Evolutionary conservation across 1,284 basidiomycete species (phyloP).

Genomic region (Veloporphyrellus conicus): DNA sequence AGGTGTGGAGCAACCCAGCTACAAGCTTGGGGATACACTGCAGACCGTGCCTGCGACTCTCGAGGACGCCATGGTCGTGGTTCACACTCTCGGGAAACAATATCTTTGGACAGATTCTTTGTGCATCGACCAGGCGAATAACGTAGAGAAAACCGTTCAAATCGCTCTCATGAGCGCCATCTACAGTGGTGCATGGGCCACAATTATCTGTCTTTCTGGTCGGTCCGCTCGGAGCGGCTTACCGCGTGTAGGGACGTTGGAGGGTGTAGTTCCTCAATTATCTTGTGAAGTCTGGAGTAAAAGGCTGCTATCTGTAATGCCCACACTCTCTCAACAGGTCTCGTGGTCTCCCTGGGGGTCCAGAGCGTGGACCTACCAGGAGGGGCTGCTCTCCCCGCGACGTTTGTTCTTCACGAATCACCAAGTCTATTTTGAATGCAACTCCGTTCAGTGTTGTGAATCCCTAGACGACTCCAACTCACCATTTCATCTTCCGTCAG

Average conservation of each 20-base stretch:
- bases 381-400: conserved; percentile 17
- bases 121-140: conserved; percentile 18
- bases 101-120: conserved; percentile 22
- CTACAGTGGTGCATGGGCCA: conserved; percentile 15
- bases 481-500: conserved; percentile 8
- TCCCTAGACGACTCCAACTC: conserved; percentile 16
- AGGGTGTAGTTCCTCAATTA: conserved; percentile 7
- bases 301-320: conserved; percentile 11
- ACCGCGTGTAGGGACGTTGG: conserved; percentile 12
- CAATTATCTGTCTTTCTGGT: conserved; percentile 10
- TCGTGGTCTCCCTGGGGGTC: conserved; percentile 8
- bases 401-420: conserved; percentile 23
- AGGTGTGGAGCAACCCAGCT: conserved; percentile 4
- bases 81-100: conserved; percentile 9
- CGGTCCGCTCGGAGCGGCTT: conserved; percentile 10
- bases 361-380: conserved; percentile 20
- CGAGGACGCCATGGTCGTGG: conserved; percentile 16
- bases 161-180: conserved; percentile 19
- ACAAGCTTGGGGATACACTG: conserved; percentile 5
- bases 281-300: conserved; percentile 3
- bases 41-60: conserved; percentile 17
- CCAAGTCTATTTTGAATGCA: conserved; percentile 22
- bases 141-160: conserved; percentile 13
- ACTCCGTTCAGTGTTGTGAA: conserved; percentile 14
- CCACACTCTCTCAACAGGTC: conserved; percentile 8